Evolutionary conservation across 2,329 filamentous ascomycete genomes (phyloP), one percentile per base, ranked within the genome.

Genomic region (Dryadomyces quercivorus): DNA sequence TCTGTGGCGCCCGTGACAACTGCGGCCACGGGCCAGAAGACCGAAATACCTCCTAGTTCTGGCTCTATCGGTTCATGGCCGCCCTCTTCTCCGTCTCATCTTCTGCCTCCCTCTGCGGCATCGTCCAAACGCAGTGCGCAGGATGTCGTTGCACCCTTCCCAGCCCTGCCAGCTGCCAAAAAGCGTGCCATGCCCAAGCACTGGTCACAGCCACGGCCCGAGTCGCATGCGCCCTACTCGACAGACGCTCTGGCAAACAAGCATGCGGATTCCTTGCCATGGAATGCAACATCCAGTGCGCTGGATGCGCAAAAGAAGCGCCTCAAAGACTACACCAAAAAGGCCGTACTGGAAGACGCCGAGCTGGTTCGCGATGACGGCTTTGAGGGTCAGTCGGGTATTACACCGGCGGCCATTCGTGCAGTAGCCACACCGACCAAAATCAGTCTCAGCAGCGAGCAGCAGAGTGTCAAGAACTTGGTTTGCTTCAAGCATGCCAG

Each of bases 401-500:
- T 48, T 12, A 45, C 40, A 43, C n/a, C 42, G 13, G 31, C 20
- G 20, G 5, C 52, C 1, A 21, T 50, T 10, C 53, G 40, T n/a
- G 53, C 73, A 52, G 56, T 62, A 13, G 58, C 69, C 55, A 65
- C 69, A 64, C 67, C 79, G 55, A 70, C 80, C 26, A 70, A 76
- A 10, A 77, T 94, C 10, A 84, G 85, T 55, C 74, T 98, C 40
- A 96, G 88, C 65, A 79, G 85, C 13, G 93, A 98, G 66, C 93
- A 98, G 69, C 78, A 81, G 57, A 82, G 87, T 56, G 89, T 98
- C 12, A 74, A 94, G 55, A 82, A 89, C 48, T 74, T 96, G 20
- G 92, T 98, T 10, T 78, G 89, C 8, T 80, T 93, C 21, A 73
- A 87, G 59, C 80, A 80, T 56, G 85, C 90, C 67, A 97, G 92